Evolutionary conservation across 257 asterid genomes (phyloP), one percentile per base, ranked within the genome.

Genomic region (Solanum gracilifrons): DNA sequence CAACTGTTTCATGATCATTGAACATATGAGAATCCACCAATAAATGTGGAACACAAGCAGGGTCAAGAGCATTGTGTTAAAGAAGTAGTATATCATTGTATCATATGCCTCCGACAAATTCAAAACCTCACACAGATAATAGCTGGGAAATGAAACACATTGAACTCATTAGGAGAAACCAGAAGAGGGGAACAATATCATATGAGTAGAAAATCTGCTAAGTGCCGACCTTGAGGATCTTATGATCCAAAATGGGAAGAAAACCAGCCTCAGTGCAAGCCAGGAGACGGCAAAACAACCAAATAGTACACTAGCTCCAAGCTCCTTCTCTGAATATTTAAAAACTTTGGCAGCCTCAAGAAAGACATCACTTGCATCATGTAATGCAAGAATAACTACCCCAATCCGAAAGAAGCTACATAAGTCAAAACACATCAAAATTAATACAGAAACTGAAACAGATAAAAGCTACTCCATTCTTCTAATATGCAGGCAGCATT

Each of bases 301-400:
- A 92, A 97, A 97, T 10, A 82, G 64, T 82, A 94, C 46, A 27
- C 99, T 96, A 85, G 99, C 99, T 48, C 98, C 97, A 82, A 97
- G 87, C 89, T 97, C 99, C 66, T 91, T 92, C 79, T 92, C 98
- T 1, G 98, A 94, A 92, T 97, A 97, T 90, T 97, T 97, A 68
- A 96, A 95, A 58, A 97, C 93, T 93, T 97, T 97, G 80, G 98
- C 99, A 88, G 93, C 98, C 93, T 97, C 99, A 27, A 97, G 92
- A 90, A 97, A 95, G 86, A 97, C 92, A 87, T 97, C 99, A 87
- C 99, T 96, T 82, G 95, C 99, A 91, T 96, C 98, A 89, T 96
- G 99, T 88, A 97, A 91, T 55, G 98, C 99, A 83, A 97, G 95
- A 88, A 95, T 86, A 86, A 96, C 93, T 21, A 92, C 80, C 87